Evolutionary conservation across 2,329 filamentous ascomycete genomes (phyloP), one percentile per base, ranked within the genome.

Genomic region (Trichophyton benhamiae): DNA sequence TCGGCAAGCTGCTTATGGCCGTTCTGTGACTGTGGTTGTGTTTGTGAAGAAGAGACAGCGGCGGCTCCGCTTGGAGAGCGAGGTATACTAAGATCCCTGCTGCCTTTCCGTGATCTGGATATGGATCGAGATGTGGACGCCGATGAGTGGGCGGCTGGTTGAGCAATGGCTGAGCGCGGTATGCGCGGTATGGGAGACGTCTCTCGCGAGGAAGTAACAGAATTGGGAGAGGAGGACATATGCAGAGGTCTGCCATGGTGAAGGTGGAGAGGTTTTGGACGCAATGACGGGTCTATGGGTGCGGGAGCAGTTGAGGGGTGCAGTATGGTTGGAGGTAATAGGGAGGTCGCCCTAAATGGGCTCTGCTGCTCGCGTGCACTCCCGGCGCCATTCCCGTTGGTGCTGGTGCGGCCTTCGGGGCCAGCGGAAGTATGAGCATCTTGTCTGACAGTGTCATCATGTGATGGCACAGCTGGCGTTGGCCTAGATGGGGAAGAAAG

Each of bases 1-100:
- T 87, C 82, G 15, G 88, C 87, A 57, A 92, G 77, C 63, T 84
- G 82, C 71, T 85, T 83, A 72, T 87, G 82, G 62, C 85, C 78
- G 49, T 36, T 55, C 27, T 55, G 48, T 15, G 22, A n/a, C 11
- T 36, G 49, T n/a, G 49, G 17, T 17, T 55, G 25, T 9, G 49
- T 17, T 17, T 55, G 25, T 9, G 49, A 36, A n/a, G 8, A 11
- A 9, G 25, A 27, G 22, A 27, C 33, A 2, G 49, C n/a, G 49
- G 49, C 8, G 8, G n/a, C 70, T 66, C 52, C 77, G 62, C 77
- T 76, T 66, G 68, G 70, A 5, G 71, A 69, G 46, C 86, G 81
- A 61, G 80, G 78, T 20, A 86, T 85, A 67, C 84, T 88, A 63
- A 80, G 76, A 61, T 89, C 86, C 64, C 84, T 80, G 71, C 84